phyloP scores from a whole-genome alignment of 148 eudicot species.

The Persicaria tinctoria region DNA sequence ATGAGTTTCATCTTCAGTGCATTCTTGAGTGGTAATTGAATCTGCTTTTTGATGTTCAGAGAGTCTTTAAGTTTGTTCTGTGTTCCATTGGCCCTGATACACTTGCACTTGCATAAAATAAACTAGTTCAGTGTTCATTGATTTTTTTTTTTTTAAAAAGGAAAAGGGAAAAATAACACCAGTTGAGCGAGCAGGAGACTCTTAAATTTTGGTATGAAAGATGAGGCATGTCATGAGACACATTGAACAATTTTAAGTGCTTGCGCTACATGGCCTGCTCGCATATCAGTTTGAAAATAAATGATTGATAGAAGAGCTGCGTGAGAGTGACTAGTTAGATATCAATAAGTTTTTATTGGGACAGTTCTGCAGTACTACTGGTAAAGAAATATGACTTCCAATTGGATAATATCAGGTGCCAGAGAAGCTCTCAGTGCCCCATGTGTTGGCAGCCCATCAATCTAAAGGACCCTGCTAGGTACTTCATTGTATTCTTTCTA shows the following conservation, averaged over 20 bases:
- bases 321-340: background rate
- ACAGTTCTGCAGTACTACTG: background rate
- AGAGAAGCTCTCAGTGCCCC: constrained; percentile 96
- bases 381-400: background rate
- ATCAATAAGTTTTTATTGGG: background rate
- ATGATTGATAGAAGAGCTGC: background rate
- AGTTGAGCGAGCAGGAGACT: background rate
- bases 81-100: background rate
- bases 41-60: background rate
- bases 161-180: background rate
- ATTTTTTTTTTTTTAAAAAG: no score
- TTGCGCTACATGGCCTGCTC: background rate
- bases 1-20: constrained; percentile 14
- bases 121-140: background rate
- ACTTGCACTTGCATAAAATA: background rate
- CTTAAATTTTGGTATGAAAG: background rate
- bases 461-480: constrained; percentile 85
- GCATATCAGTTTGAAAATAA: background rate
- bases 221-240: background rate
- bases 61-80: background rate
- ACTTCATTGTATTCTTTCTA: background rate
- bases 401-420: constrained; percentile 53
- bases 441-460: constrained; percentile 97
- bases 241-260: background rate
- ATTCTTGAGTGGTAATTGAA: constrained; percentile 15